These are phyloP conservation scores for Salix purpurea DNA, from an alignment of 345 rosid genomes.

Conservation along the genomic window DNA sequence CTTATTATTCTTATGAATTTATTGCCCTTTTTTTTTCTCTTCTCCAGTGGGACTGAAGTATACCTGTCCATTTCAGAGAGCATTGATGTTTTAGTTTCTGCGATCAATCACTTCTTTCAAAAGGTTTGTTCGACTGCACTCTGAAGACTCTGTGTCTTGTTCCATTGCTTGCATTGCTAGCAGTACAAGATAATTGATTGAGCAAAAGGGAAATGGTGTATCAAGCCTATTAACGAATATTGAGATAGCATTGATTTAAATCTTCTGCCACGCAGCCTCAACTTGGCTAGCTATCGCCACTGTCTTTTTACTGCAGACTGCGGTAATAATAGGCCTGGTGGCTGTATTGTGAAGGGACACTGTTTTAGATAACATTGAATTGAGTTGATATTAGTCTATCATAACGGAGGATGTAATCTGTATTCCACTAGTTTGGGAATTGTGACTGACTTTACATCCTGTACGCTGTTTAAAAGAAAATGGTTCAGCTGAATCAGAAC, in stretches of 20 bases:
- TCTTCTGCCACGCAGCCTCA: too few relatives aligned
- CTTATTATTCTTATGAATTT: slow-evolving; percentile 1
- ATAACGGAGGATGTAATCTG: background rate
- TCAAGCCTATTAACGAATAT: too few relatives aligned
- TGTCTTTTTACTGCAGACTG: too few relatives aligned
- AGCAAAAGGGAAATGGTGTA: too few relatives aligned
- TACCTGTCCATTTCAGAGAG: slow-evolving; percentile 48
- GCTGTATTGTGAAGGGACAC: background rate
- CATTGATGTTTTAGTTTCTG: slow-evolving; percentile 38
- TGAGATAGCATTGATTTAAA: too few relatives aligned
- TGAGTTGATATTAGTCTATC: background rate
- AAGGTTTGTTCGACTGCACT: slow-evolving; percentile 49
- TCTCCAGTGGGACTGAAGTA: slow-evolving; percentile 75
- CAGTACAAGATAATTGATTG: background rate
- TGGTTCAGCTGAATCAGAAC: too few relatives aligned
- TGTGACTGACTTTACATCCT: background rate
- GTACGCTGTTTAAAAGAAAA: background rate
- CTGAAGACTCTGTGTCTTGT: background rate
- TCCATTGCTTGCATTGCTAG: too few relatives aligned
- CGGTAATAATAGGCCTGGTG: background rate
- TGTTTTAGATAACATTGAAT: background rate
- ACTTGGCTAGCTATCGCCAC: too few relatives aligned
- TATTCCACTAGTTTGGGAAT: background rate
- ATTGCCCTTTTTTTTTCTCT: background rate
- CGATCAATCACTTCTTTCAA: slow-evolving; percentile 40